Conservation (phyloP, 176 grass and related monocot species). For the Puccinellia tenuiflora region DNA sequence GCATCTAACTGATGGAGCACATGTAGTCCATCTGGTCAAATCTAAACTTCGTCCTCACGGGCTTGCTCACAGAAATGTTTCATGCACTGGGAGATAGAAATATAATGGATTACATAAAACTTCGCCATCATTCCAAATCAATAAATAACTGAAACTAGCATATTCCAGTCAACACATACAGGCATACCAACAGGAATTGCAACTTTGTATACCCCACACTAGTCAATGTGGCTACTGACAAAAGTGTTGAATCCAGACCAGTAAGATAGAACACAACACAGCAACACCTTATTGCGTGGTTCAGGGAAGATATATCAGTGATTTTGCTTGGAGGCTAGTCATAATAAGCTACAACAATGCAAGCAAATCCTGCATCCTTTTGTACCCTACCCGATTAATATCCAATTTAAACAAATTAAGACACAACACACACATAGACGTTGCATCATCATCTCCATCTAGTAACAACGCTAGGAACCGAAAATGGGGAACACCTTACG, state of each 20-base stretch:
- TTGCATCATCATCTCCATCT: slow-evolving; percentile 4
- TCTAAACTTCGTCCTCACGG: neutral
- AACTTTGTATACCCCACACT: neutral
- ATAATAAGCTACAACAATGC: slow-evolving; percentile 35
- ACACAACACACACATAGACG: neutral
- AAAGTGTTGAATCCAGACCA: neutral
- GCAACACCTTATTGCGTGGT: slow-evolving; percentile 21
- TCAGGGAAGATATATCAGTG: slow-evolving; percentile 14
- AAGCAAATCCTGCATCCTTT: slow-evolving; percentile 22
- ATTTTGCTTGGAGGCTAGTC: slow-evolving; percentile 20
- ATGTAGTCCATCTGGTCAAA: neutral
- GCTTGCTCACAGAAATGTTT: neutral
- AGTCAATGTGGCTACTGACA: neutral
- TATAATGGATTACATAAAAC: neutral
- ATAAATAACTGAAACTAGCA: neutral
- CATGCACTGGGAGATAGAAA: neutral
- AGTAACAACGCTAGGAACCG: slow-evolving; percentile 10
- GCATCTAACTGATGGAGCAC: neutral
- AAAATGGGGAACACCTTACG: slow-evolving; percentile 30
- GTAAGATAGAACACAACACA: neutral
- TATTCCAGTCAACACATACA: slow-evolving; percentile 3
- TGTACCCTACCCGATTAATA: neutral
- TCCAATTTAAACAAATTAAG: slow-evolving; percentile 33
- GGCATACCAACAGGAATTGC: neutral
- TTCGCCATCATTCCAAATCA: neutral